Evolutionary conservation across 129 eudicot species (phyloP), one percentile per base, ranked within the genome.

Genomic region (Daucus carota): DNA sequence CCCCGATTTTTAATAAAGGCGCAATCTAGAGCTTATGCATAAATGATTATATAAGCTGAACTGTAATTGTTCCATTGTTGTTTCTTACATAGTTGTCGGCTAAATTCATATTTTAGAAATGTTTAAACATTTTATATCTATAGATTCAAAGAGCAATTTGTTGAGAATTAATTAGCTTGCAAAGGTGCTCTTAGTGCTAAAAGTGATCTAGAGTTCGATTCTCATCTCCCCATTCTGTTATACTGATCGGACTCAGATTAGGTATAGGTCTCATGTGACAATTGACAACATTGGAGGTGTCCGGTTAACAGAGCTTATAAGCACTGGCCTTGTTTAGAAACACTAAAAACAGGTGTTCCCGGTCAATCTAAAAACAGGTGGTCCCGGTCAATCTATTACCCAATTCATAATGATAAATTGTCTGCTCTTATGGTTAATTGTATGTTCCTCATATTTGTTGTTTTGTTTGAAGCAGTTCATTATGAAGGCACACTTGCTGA

Each of bases 401-500:
- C 9, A 57, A 57, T 24, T 41, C 28, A 26, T 12, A 28, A 1
- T 28, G 20, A 11, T 75, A 45, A 42, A 54, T 54, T 18, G 60
- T 75, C 67, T 29, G 24, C 45, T 48, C 14, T 6, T 18, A 1
- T 4, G 15, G 31, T 28, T 24, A 31, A 20, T 52, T 73, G 20
- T 36, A 36, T 36, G 43, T 40, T 40, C 43, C 43, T 40, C 43
- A 40, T 9, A 22, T 10, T 24, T 3, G 6, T 57, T 78, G 15
- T 72, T 20, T 42, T 50, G 32, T 44, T 76, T 78, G 73, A 78
- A 54, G 57, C 85, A 95, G 99, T 95, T 83, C 99, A 95, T 70
- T 95, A 95, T 79, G 99, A 95, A 82, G 99, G 99, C 36, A 81
- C 76, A 69, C 92, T 95, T 68, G 89, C 88, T 28, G 96, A 95